A percentile compares a stretch with the other conserved stretches of the same genome.
Evolutionary conservation across 140 eudicot species (phyloP).

Genomic region (Anethum foeniculum): DNA sequence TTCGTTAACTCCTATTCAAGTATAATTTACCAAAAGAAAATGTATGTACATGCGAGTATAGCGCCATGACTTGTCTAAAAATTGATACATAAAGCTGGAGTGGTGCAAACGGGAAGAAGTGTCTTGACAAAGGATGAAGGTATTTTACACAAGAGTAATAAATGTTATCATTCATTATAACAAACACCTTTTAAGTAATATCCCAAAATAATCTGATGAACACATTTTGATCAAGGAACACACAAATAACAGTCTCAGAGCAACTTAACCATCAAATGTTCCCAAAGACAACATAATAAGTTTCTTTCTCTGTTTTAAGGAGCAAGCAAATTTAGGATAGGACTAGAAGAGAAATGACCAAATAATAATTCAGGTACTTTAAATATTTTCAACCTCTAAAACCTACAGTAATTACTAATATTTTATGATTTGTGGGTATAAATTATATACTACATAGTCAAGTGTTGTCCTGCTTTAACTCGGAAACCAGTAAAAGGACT

Average conservation of each 20-base stretch:
- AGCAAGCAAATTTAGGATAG: background rate
- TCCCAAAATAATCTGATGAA: background rate
- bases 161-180: background rate
- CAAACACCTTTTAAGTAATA: background rate
- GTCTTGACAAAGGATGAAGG: background rate
- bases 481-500: background rate
- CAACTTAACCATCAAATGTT: background rate
- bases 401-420: background rate
- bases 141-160: background rate
- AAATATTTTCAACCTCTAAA: background rate
- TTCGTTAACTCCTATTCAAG: too few relatives aligned
- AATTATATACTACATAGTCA: background rate
- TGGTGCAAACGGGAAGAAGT: background rate
- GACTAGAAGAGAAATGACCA: background rate
- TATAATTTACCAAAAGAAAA: too few relatives aligned
- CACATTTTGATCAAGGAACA: background rate
- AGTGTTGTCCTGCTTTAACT: background rate
- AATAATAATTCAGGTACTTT: background rate
- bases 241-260: background rate
- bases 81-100: background rate
- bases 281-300: background rate
- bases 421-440: background rate
- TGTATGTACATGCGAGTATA: background rate
- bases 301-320: background rate
- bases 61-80: background rate